Conservation (phyloP, 805 yeast genomes). For the Candida chilensis region DNA sequence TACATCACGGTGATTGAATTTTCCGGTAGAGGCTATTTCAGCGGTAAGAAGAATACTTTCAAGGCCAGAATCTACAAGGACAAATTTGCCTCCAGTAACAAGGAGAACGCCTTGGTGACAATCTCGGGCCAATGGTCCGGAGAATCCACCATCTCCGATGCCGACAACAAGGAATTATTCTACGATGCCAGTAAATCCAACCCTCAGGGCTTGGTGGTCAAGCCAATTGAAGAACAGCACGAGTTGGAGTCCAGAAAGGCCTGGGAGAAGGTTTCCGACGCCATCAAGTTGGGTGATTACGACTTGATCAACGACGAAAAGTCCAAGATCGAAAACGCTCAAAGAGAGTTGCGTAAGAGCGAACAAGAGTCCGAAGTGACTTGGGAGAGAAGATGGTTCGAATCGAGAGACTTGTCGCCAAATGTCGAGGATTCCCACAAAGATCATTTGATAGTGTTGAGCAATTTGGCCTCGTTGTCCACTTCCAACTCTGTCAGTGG, state of each 20-base stretch:
- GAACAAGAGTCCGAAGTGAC: slow-evolving; percentile 54
- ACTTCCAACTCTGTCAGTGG: slow-evolving; percentile 64
- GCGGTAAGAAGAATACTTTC: slow-evolving; percentile 89
- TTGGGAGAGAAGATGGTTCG: slow-evolving; percentile 87
- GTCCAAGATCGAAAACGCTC: slow-evolving; percentile 71
- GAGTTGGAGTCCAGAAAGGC: slow-evolving; percentile 80
- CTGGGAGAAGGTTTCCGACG: slow-evolving; percentile 85
- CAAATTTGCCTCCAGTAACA: slow-evolving; percentile 33
- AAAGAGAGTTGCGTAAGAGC: slow-evolving; percentile 69
- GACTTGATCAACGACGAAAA: slow-evolving; percentile 70
- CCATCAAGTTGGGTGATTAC: slow-evolving; percentile 68
- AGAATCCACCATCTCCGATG: slow-evolving; percentile 53
- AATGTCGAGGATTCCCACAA: slow-evolving; percentile 9
- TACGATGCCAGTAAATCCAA: slow-evolving; percentile 48
- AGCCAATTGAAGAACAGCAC: slow-evolving; percentile 76
- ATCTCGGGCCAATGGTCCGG: slow-evolving; percentile 93
- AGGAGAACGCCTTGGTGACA: slow-evolving; percentile 64
- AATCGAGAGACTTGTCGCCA: slow-evolving; percentile 26
- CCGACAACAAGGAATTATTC: slow-evolving; percentile 41
- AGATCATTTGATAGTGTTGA: slow-evolving; percentile 25
- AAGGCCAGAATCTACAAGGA: slow-evolving; percentile 73
- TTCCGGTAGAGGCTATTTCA: slow-evolving; percentile 89
- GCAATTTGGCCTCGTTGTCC: slow-evolving; percentile 44
- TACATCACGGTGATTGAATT: slow-evolving; percentile 66
- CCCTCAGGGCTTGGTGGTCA: slow-evolving; percentile 57